Percentiles rank a stretch among this genome's conserved stretches.
Evolutionary conservation across 2,329 filamentous ascomycete species (phyloP).

Genomic region (Immersiporthe knoxdaviesiana): DNA sequence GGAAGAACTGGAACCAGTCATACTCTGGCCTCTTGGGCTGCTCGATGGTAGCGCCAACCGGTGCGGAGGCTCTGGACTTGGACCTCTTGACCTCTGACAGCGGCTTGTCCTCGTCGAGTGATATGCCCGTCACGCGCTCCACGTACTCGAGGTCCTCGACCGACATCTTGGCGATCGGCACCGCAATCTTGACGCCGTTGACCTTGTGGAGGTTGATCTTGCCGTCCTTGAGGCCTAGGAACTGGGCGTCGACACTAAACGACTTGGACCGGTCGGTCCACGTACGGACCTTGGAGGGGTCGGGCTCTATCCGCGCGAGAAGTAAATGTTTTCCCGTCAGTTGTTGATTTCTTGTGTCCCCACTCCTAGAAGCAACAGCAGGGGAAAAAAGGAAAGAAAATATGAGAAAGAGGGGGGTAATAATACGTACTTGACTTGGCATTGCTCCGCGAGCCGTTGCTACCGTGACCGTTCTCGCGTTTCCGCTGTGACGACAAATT

Average conservation of each 20-base stretch:
- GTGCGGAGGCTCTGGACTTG: constrained; percentile 40
- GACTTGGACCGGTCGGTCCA: constrained; percentile 96
- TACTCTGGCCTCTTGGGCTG: constrained; percentile 71
- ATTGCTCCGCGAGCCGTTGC: constrained; percentile 54
- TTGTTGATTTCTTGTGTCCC: constrained; percentile 4
- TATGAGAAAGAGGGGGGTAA: background rate
- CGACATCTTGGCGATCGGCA: constrained; percentile 95
- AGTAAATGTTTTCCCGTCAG: too few relatives aligned
- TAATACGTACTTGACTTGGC: constrained; percentile 74
- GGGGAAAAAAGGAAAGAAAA: background rate
- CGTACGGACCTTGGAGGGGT: constrained; percentile 78
- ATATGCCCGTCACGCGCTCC: constrained; percentile 82
- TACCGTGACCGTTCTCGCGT: constrained; percentile 67
- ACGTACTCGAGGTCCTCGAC: constrained; percentile 94
- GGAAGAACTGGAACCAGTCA: constrained; percentile 99
- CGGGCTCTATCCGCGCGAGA: constrained; percentile 68
- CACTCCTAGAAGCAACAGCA: too few relatives aligned
- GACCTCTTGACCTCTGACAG: constrained; percentile 78
- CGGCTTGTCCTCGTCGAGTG: constrained; percentile 92
- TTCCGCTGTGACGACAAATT: constrained; percentile 70
- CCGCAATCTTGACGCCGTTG: constrained; percentile 98
- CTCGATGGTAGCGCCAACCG: constrained; percentile 66
- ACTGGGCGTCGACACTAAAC: constrained; percentile 97
- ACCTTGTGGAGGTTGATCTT: constrained; percentile 98
- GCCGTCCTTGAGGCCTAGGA: constrained; percentile 89